Base-by-base conservation (phyloP, 179 eudicot genomes). In the Sideroxylon spinosum region DNA sequence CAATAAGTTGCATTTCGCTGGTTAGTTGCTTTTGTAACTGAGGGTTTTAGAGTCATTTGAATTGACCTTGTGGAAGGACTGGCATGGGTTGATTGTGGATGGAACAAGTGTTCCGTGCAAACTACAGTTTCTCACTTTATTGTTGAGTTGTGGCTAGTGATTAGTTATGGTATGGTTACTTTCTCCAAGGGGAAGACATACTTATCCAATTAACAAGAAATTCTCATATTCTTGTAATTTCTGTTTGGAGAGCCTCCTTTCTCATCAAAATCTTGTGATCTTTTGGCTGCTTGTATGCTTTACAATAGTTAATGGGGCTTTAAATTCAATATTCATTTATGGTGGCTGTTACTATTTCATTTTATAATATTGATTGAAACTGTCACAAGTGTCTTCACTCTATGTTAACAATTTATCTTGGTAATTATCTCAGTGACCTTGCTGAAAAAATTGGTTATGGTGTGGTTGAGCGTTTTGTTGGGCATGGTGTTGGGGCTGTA, bases 401-500 rank as follows among this genome's bases (percentile, higher is more conserved):
- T 11, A 20, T 48, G 5, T 55, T 57, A 52, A 73, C 71, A 61
- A 48, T 71, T 74, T 46, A 8, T 74, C 49, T 68, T 19, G 60
- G 16, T 44, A 7, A 17, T 78, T 83, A 12, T 85, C 52, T 81
- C 90, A 96, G 99, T 92, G 98, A 96, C 77, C 95, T 89, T 85
- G 99, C 98, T 50, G 95, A 91, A 84, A 91, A 86, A 78, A 85
- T 84, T 83, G 89, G 89, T 63, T 96, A 68, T 64, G 94, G 91
- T 22, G 96, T 96, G 69, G 97, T 90, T 73, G 96, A 92, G 48
- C 98, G 97, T 67, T 95, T 95, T 82, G 96, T 94, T 77, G 99
- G 98, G 65, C 98, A 96, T 83, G 99, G 99, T 52, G 88, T 96
- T 81, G 99, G 99, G 83, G 88, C 93, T 7, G 82, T 92, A 56